These are phyloP conservation scores for Wallacemonas sp. DNA, from an alignment of 208 protist species.

Conservation along the genomic window DNA sequence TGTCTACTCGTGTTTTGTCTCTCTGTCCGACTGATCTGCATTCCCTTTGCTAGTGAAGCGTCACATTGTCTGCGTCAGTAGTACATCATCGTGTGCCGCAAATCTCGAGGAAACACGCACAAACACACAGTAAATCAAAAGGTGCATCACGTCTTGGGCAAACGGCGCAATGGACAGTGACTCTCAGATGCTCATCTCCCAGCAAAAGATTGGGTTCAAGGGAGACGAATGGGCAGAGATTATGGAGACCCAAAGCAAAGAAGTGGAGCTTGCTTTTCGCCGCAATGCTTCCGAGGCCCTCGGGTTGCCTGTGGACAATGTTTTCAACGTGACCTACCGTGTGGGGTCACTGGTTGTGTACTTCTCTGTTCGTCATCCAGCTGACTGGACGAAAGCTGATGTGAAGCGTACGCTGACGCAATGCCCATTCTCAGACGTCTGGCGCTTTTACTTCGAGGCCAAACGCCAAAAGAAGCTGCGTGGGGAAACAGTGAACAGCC, in stretches of 20 bases:
- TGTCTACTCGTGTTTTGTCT: constrained; percentile 1
- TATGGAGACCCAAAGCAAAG: constrained; percentile 19
- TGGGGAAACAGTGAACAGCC: constrained; percentile 1
- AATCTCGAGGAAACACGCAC: no score
- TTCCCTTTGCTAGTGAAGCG: no score
- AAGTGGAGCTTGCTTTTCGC: constrained; percentile 30
- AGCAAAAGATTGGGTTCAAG: constrained; percentile 53
- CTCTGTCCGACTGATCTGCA: no score
- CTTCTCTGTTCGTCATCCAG: constrained; percentile 46
- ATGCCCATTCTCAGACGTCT: constrained; percentile 25
- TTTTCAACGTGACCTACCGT: constrained; percentile 35
- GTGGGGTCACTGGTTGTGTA: constrained; percentile 25
- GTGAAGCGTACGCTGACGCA: constrained; percentile 22
- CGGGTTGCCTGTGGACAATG: constrained; percentile 21
- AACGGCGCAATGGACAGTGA: constrained; percentile 1
- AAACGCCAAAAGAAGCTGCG: constrained; percentile 18
- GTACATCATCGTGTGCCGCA: no score
- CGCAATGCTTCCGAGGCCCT: constrained; percentile 30
- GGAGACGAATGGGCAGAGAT: constrained; percentile 42
- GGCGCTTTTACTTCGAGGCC: constrained; percentile 36
- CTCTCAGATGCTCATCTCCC: constrained; percentile 22
- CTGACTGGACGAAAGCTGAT: constrained; percentile 16
- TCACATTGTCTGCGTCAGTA: no score
- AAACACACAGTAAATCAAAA: no score
- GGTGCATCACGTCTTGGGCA: no score